These are phyloP conservation scores for Davidsoniella australis DNA, from an alignment of 2,329 filamentous ascomycete genomes.

Conservation along the genomic window DNA sequence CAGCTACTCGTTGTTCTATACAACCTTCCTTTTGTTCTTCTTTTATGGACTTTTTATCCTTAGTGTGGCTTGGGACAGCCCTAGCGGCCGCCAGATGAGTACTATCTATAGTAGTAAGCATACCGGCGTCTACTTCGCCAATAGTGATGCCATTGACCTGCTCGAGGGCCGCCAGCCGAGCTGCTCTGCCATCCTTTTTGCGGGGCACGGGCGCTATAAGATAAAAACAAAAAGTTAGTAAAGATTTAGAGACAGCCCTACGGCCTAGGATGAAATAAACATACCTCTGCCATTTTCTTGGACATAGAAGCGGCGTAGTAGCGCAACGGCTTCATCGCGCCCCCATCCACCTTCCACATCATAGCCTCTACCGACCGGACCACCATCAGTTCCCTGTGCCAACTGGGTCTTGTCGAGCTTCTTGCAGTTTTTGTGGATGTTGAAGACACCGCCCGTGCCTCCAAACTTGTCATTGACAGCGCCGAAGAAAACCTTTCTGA, in stretches of 20 bases:
- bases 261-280: constrained; percentile 13
- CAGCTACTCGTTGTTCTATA: too few species aligned
- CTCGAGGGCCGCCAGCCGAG: constrained; percentile 12
- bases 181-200: constrained; percentile 13
- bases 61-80: too few species aligned
- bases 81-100: not conserved
- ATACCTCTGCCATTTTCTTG: constrained; percentile 89
- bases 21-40: too few species aligned
- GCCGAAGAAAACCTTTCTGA: constrained; percentile 85
- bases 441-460: constrained; percentile 84
- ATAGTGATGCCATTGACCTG: constrained; percentile 12
- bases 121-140: constrained; percentile 11
- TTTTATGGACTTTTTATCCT: not conserved
- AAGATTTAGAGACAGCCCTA: too few species aligned
- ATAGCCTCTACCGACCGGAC: constrained; percentile 61
- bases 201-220: constrained; percentile 12
- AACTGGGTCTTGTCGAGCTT: constrained; percentile 11
- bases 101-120: constrained; percentile 9
- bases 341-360: constrained; percentile 76
- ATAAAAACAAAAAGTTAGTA: not conserved
- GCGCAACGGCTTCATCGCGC: constrained; percentile 79
- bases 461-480: constrained; percentile 95
- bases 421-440: constrained; percentile 41
- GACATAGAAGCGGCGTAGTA: constrained; percentile 87
- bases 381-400: constrained; percentile 31